These are phyloP conservation scores for Bacidia gigantensis DNA, from an alignment of 495 filamentous ascomycete genomes.

Conservation along the genomic window DNA sequence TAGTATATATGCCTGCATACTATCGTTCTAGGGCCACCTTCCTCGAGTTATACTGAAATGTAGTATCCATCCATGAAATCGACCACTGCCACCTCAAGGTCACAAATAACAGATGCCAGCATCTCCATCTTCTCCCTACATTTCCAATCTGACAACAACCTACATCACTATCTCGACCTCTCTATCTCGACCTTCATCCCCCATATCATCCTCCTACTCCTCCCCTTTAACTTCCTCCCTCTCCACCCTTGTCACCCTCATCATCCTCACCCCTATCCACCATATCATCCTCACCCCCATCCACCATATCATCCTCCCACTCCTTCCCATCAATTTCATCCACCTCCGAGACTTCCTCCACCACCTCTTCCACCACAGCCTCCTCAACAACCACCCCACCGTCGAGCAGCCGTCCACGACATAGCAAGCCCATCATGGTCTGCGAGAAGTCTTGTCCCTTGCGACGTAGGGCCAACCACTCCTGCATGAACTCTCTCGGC, in stretches of 20 bases:
- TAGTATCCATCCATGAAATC: too few species aligned
- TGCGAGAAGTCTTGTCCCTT: conserved; percentile 14
- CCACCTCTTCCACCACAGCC: neutral
- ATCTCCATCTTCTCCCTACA: too few species aligned
- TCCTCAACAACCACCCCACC: neutral
- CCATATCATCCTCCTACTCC: too few species aligned
- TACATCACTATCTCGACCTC: too few species aligned
- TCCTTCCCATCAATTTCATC: neutral
- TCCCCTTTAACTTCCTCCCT: too few species aligned
- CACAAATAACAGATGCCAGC: too few species aligned
- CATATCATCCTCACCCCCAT: neutral
- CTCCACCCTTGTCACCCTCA: neutral
- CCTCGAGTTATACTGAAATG: too few species aligned
- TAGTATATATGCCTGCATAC: too few species aligned
- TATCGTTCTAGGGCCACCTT: too few species aligned
- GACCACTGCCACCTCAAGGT: too few species aligned
- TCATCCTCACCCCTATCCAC: neutral
- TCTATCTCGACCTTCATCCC: too few species aligned
- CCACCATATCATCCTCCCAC: neutral
- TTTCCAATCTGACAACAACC: too few species aligned
- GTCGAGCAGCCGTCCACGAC: neutral
- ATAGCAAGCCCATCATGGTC: conserved; percentile 13
- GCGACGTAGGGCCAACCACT: conserved; percentile 12
- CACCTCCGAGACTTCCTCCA: neutral
- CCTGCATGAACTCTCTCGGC: conserved; percentile 8